These are phyloP conservation scores for Microdochium bolleyi DNA, from an alignment of 2,329 filamentous ascomycete genomes.

Conservation along the genomic window DNA sequence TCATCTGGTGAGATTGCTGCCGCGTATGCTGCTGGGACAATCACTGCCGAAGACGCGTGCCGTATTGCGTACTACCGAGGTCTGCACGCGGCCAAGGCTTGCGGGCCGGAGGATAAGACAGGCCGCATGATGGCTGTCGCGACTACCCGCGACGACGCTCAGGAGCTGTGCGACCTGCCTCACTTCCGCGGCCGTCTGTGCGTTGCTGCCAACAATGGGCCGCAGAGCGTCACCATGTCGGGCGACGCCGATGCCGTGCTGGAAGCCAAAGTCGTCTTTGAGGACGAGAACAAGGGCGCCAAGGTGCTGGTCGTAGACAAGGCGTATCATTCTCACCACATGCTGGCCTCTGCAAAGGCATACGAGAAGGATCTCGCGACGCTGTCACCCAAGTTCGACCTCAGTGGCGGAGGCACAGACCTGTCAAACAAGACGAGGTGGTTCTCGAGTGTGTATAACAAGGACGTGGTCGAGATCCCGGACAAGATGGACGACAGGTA, in stretches of 20 bases:
- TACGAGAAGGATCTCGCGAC: constrained; percentile 4
- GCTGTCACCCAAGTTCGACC: no score
- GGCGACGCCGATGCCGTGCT: constrained; percentile 34
- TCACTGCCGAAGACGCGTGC: constrained; percentile 4
- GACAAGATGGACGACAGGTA: constrained; percentile 8
- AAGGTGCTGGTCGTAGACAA: constrained; percentile 32
- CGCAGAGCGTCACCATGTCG: constrained; percentile 38
- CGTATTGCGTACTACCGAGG: constrained; percentile 9
- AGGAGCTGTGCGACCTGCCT: constrained; percentile 10
- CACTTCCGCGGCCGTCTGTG: constrained; percentile 20
- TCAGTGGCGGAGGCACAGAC: no score
- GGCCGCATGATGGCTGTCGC: constrained; percentile 23
- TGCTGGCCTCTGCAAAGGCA: constrained; percentile 29
- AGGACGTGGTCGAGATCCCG: constrained; percentile 1
- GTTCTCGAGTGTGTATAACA: constrained; percentile 15
- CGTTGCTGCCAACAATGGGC: constrained; percentile 29
- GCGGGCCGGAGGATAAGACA: neutral
- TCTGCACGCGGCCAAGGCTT: neutral
- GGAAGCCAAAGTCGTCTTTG: constrained; percentile 33
- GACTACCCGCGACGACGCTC: constrained; percentile 13
- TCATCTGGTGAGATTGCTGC: constrained; percentile 34
- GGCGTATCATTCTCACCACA: constrained; percentile 31
- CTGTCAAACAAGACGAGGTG: constrained; percentile 1
- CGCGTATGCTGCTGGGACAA: constrained; percentile 19
- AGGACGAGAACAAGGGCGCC: constrained; percentile 14